Evolutionary conservation across 805 yeast species (phyloP).

Genomic region (Tetrapisispora fleetii): DNA sequence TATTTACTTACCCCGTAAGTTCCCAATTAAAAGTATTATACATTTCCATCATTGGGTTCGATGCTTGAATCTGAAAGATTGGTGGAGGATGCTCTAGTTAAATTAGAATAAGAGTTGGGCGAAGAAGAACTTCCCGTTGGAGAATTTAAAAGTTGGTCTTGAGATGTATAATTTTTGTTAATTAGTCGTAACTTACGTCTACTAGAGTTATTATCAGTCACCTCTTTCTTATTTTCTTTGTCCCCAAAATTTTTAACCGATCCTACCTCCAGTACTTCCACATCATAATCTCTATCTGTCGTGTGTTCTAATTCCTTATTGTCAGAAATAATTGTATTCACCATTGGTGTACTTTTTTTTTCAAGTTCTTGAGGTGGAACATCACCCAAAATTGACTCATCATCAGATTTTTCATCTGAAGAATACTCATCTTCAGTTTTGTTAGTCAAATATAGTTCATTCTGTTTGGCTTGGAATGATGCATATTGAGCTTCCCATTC

Average conservation of each 20-base stretch:
- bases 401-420: slow-evolving; percentile 13
- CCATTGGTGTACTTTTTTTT: neutral
- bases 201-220: slow-evolving; percentile 11
- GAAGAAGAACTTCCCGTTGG: neutral
- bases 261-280: slow-evolving; percentile 23
- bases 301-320: neutral
- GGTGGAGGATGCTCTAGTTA: no score
- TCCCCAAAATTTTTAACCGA: slow-evolving; percentile 4
- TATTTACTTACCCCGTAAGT: neutral
- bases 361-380: neutral
- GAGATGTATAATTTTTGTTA: slow-evolving; percentile 15
- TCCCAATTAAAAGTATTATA: neutral
- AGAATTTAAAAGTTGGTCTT: neutral
- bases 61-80: neutral
- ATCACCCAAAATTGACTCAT: slow-evolving; percentile 12
- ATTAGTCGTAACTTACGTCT: slow-evolving; percentile 24
- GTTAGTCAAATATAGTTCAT: slow-evolving; percentile 20
- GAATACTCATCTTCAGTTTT: slow-evolving; percentile 17
- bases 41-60: neutral
- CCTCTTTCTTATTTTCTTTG: slow-evolving; percentile 3
- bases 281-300: slow-evolving; percentile 8
- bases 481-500: slow-evolving; percentile 20
- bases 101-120: neutral
- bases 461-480: slow-evolving; percentile 16
- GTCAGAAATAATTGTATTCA: neutral